Evolutionary conservation across 139 green algal genomes (phyloP), one percentile per base, ranked within the genome.

Genomic region (Nannochloris sp.): DNA sequence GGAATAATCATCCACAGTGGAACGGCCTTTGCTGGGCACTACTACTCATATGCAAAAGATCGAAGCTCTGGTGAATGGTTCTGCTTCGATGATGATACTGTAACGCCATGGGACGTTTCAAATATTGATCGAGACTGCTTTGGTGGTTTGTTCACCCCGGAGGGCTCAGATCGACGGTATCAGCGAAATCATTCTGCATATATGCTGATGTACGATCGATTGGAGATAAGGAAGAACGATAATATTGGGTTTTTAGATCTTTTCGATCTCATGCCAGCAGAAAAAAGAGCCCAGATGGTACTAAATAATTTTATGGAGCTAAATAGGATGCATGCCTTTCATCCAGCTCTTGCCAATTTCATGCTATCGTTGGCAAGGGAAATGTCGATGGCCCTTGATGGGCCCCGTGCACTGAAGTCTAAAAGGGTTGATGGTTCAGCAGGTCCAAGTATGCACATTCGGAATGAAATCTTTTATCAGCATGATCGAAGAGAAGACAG

Each of bases 131-230:
- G 64, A 4, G 84, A 94, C 55, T 95, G 86, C 74, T 97, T 89
- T 68, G 91, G 91, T 11, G 90, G 90, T 13, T 11, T 30, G 5
- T 66, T 59, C 31, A 14, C 56, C 2, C 48, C 56, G 1, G 56
- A 67, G n/a, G 58, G 53, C 8, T 49, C 48, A 29, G 29, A 61
- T 3, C 65, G 78, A 67, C 78, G 87, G 44, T 86, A 76, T 43
- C 85, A 96, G 36, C 72, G 88, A 2, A 78, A 87, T 13, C 87
- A 96, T 82, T 87, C 71, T 43, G 91, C 91, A 16, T 97, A 97
- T 82, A 94, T 97, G 81, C 85, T 97, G 4, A 86, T 97, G 36
- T 97, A 97, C 63, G 91, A 97, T 76, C 76, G 82, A 10, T 44
- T 40, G 11, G 33, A 40, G 8, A 2, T 13, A 4, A 40, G 12